Percentiles rank a stretch among this genome's conserved stretches.
phyloP scores from a whole-genome alignment of 2,329 filamentous ascomycete genomes.

The Clarireedia paspali region DNA sequence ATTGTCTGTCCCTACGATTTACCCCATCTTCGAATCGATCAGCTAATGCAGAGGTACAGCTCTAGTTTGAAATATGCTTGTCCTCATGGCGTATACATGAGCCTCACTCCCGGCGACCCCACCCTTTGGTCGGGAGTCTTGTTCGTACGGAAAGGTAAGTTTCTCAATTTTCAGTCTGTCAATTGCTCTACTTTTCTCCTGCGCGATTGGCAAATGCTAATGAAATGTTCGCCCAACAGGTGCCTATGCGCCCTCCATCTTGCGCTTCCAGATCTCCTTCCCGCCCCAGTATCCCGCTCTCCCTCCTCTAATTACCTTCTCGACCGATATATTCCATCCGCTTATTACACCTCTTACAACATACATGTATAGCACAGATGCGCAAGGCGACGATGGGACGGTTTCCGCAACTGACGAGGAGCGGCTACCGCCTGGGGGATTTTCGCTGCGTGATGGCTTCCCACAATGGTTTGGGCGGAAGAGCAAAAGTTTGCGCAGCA shows the following conservation, averaged over 20 bases:
- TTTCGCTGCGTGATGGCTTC: conserved; percentile 86
- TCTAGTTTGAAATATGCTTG: conserved; percentile 73
- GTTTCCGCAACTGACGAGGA: conserved; percentile 80
- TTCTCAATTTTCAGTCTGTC: conserved; percentile 9
- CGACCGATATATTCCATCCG: conserved; percentile 91
- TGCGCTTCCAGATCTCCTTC: conserved; percentile 87
- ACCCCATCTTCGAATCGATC: background rate
- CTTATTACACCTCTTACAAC: conserved; percentile 89
- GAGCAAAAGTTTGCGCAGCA: conserved; percentile 22
- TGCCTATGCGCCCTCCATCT: conserved; percentile 78
- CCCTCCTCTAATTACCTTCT: conserved; percentile 80
- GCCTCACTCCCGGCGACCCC: conserved; percentile 71
- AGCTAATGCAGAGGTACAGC: conserved; percentile 36
- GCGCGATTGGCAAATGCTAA: background rate
- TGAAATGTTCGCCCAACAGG: conserved; percentile 41
- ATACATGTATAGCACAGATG: conserved; percentile 81
- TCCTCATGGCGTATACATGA: conserved; percentile 82
- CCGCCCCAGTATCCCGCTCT: conserved; percentile 70
- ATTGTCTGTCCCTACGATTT: conserved; percentile 19
- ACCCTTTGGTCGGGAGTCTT: conserved; percentile 84
- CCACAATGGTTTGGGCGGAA: conserved; percentile 75
- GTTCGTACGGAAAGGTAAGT: conserved; percentile 79
- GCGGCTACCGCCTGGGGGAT: conserved; percentile 77
- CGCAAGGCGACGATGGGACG: conserved; percentile 60
- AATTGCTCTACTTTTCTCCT: background rate